Evolutionary conservation across 2,329 filamentous ascomycete species (phyloP).

Genomic region (Coleophoma cylindrospora): DNA sequence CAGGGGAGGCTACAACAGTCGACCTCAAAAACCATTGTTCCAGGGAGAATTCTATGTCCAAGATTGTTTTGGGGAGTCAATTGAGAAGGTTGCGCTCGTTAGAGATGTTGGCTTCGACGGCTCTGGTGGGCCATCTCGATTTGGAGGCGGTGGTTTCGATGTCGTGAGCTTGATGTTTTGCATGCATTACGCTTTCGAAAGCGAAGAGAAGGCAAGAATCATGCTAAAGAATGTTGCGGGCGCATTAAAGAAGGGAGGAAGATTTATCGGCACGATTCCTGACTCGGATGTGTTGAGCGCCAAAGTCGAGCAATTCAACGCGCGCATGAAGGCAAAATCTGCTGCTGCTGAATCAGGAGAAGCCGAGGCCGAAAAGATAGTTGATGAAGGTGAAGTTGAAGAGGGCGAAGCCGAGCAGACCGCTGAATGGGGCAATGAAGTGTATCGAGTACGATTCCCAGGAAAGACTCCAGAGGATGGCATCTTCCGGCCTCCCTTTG

Average conservation of each 20-base stretch:
- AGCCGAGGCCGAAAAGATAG: constrained; percentile 20
- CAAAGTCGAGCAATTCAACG: constrained; percentile 73
- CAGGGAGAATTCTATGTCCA: constrained; percentile 86
- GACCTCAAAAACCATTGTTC: constrained; percentile 57
- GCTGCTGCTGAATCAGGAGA: constrained; percentile 27
- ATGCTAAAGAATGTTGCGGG: constrained; percentile 95
- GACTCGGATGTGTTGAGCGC: constrained; percentile 87
- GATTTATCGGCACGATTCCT: constrained; percentile 94
- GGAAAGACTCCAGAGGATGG: constrained; percentile 79
- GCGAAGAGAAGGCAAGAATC: constrained; percentile 77
- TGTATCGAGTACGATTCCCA: constrained; percentile 88
- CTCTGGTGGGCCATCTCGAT: constrained; percentile 63
- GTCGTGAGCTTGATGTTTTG: constrained; percentile 99
- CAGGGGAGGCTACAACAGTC: constrained; percentile 40
- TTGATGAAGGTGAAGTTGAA: constrained; percentile 40
- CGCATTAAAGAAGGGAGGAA: constrained; percentile 85
- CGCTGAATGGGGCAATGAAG: constrained; percentile 86
- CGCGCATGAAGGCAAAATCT: constrained; percentile 38
- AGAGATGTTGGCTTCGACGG: constrained; percentile 75
- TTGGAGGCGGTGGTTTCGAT: constrained; percentile 78
- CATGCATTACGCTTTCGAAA: constrained; percentile 98
- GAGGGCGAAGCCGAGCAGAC: constrained; percentile 59
- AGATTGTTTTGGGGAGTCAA: constrained; percentile 83
- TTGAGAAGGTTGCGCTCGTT: constrained; percentile 78
- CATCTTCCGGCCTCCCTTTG: constrained; percentile 88